Conservation (phyloP, 2,329 filamentous ascomycete species). For the Fusarium sp. region DNA sequence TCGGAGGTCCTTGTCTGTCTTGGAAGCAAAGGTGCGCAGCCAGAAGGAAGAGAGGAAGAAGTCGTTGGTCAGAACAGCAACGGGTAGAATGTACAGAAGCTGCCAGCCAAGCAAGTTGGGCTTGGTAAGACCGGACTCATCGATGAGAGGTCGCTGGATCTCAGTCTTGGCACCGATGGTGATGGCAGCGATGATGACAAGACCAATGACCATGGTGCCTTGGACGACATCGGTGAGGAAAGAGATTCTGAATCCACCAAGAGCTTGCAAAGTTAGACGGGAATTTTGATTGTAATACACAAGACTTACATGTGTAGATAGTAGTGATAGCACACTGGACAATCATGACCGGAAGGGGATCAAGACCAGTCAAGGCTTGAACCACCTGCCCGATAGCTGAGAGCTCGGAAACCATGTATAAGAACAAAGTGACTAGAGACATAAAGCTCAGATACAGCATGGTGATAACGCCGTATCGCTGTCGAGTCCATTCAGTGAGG, state of each 20-base stretch:
- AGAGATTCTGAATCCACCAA: conserved; percentile 85
- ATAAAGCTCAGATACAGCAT: conserved; percentile 81
- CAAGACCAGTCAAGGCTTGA: conserved; percentile 76
- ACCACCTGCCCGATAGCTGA: conserved; percentile 85
- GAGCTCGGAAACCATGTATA: conserved; percentile 89
- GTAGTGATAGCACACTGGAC: conserved; percentile 83
- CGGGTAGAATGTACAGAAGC: conserved; percentile 83
- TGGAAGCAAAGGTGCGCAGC: conserved; percentile 85
- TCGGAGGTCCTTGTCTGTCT: conserved; percentile 81
- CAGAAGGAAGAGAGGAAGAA: conserved; percentile 89
- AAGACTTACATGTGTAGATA: conserved; percentile 78
- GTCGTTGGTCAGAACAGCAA: conserved; percentile 85
- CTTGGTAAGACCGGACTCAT: conserved; percentile 75
- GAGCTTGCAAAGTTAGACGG: conserved; percentile 59
- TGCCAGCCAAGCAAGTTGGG: conserved; percentile 83
- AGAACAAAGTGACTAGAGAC: conserved; percentile 82
- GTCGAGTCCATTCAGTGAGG: conserved; percentile 84
- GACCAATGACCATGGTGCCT: conserved; percentile 78
- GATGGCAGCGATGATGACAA: conserved; percentile 81
- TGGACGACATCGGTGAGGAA: conserved; percentile 88
- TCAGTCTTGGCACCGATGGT: conserved; percentile 81
- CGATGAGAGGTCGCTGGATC: conserved; percentile 76
- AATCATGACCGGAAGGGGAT: conserved; percentile 80
- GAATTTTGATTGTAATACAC: not conserved
- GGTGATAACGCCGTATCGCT: conserved; percentile 77